Percentiles rank a stretch among this genome's conserved stretches.
Conservation (phyloP, 2,329 filamentous ascomycete genomes). For the Microcyclospora pomicola region DNA sequence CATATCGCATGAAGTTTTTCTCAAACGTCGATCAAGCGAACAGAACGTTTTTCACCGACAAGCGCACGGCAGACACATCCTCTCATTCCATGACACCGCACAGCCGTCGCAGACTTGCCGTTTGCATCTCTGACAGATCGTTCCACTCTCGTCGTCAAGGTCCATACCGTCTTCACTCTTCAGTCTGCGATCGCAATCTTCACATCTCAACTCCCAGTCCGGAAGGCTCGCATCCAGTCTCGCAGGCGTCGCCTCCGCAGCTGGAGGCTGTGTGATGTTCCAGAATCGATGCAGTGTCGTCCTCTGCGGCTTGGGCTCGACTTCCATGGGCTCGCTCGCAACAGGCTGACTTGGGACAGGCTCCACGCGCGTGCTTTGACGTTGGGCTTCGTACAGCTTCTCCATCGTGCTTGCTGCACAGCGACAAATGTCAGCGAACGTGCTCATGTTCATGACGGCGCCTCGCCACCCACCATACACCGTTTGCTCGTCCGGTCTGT, state of each 20-base stretch:
- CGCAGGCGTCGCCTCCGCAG: slow-evolving; percentile 10
- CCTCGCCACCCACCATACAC: slow-evolving; percentile 37
- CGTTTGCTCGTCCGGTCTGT: slow-evolving; percentile 41
- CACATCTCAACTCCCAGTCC: slow-evolving; percentile 21
- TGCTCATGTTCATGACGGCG: slow-evolving; percentile 6
- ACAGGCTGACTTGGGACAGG: slow-evolving; percentile 14
- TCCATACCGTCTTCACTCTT: slow-evolving; percentile 21
- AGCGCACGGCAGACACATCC: slow-evolving; percentile 31
- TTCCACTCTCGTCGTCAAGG: slow-evolving; percentile 20
- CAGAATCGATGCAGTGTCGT: slow-evolving; percentile 36
- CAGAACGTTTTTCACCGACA: no score
- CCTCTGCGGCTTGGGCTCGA: slow-evolving; percentile 19
- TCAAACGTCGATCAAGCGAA: no score
- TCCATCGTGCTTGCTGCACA: slow-evolving; percentile 31
- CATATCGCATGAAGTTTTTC: no score
- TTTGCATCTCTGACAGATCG: slow-evolving; percentile 26
- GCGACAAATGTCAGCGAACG: slow-evolving; percentile 9
- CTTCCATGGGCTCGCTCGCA: slow-evolving; percentile 8
- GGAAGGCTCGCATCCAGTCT: not conserved
- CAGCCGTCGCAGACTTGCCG: slow-evolving; percentile 30
- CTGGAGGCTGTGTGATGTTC: slow-evolving; percentile 25
- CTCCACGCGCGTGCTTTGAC: slow-evolving; percentile 13
- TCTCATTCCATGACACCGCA: slow-evolving; percentile 24
- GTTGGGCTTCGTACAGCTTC: slow-evolving; percentile 32
- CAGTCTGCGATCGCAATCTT: slow-evolving; percentile 31